Conservation (phyloP, 2,329 filamentous ascomycete genomes). For the Rutstroemia sp. region DNA sequence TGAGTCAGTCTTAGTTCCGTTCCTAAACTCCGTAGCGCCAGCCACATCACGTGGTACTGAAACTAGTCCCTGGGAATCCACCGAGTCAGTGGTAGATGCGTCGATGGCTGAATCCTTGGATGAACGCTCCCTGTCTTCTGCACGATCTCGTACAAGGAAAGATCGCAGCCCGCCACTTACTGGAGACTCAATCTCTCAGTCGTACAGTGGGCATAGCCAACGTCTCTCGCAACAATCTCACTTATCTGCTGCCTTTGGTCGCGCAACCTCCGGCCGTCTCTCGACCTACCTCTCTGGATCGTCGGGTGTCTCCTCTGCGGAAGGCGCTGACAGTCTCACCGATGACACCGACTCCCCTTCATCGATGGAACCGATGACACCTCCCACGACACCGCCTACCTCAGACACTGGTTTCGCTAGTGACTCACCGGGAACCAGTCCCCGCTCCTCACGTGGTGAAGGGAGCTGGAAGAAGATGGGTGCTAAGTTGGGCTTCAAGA, state of each 20-base stretch:
- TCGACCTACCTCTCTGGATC: constrained; percentile 23
- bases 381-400: constrained; percentile 64
- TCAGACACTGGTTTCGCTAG: constrained; percentile 36
- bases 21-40: constrained; percentile 54
- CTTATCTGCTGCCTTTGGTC: constrained; percentile 21
- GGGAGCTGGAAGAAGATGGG: constrained; percentile 57
- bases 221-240: constrained; percentile 26
- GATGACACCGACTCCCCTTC: constrained; percentile 51
- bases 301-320: constrained; percentile 39
- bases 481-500: constrained; percentile 52
- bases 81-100: constrained; percentile 25
- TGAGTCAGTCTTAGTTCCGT: constrained; percentile 88
- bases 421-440: constrained; percentile 22
- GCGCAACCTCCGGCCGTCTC: constrained; percentile 18
- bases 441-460: constrained; percentile 17
- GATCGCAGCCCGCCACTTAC: constrained; percentile 23
- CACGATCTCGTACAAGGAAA: constrained; percentile 16
- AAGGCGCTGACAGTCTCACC: constrained; percentile 45
- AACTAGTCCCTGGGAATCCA: constrained; percentile 26
- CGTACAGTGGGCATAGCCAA: constrained; percentile 19
- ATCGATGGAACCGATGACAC: constrained; percentile 59
- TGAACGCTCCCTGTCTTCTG: constrained; percentile 23
- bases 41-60: constrained; percentile 20
- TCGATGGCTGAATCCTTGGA: constrained; percentile 25
- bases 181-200: constrained; percentile 18